Conservation (phyloP, 1,284 basidiomycete species). For the Leccinum pachyderme region DNA sequence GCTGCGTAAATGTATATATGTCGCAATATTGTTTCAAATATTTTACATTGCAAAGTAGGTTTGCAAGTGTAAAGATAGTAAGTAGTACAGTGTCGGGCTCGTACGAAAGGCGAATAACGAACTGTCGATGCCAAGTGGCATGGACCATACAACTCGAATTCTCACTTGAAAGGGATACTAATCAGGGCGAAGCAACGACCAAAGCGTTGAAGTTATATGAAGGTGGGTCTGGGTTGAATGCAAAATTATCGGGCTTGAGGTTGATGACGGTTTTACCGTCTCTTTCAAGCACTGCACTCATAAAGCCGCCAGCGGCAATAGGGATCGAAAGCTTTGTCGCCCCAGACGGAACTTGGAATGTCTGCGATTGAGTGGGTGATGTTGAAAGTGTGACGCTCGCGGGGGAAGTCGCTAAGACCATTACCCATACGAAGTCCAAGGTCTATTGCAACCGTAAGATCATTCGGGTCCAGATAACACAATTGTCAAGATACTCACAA, state of each 20-base stretch:
- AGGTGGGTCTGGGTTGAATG: conserved; percentile 50
- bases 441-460: conserved; percentile 31
- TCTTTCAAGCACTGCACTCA: conserved; percentile 59
- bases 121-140: background rate
- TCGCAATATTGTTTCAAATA: too few relatives aligned
- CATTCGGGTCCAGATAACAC: conserved; percentile 7
- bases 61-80: too few relatives aligned
- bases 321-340: conserved; percentile 64
- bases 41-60: too few relatives aligned
- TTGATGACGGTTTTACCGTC: conserved; percentile 52
- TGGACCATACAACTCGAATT: background rate
- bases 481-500: conserved; percentile 34
- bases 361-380: conserved; percentile 43
- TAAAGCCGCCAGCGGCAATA: conserved; percentile 55
- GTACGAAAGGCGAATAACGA: background rate
- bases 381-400: conserved; percentile 52
- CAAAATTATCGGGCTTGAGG: conserved; percentile 47
- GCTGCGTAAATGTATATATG: too few relatives aligned
- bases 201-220: conserved; percentile 68
- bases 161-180: background rate
- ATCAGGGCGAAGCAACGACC: conserved; percentile 38
- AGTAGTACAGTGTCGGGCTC: too few relatives aligned
- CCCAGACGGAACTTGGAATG: conserved; percentile 55
- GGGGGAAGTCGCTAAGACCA: conserved; percentile 61
- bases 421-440: conserved; percentile 60